Base-by-base conservation (phyloP, 2,329 filamentous ascomycete genomes). In the Hypoxylon sp. region DNA sequence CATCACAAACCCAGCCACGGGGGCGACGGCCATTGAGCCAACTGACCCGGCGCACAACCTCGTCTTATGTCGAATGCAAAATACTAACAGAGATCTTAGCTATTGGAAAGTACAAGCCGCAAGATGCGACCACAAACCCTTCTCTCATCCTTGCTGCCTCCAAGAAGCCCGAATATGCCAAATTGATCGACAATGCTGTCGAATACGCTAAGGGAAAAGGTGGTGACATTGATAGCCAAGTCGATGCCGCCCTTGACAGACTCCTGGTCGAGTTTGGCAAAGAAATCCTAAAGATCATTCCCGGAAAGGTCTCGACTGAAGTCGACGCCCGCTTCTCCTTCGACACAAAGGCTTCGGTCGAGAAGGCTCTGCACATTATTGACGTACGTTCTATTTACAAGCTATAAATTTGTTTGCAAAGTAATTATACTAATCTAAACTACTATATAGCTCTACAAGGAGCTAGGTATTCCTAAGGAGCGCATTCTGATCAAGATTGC, bases 101-200 rank as follows among this genome's bases (percentile, higher is more conserved):
- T 83, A 99, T 99, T 83, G 94, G 88, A 87, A 98, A 98, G 88
- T 99, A 99, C 91, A 97, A 97, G 91, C 96, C 96, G 74, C 94
- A 99, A 88, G 96, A 99, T 93, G 96, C 96, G 80, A 99, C 96
- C 83, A 99, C 96, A 87, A 99, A 99, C 91, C 96, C 96, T 68
- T 98, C 96, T 72, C 89, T 99, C 82, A 98, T 99, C 84, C 92
- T 99, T 81, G 95, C 94, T 75, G 96, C 96, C 73, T 94, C 96
- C 81, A 98, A 99, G 90, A 98, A 98, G 90, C 80, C 93, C 81
- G 94, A 98, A 84, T 98, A 98, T 83, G 94, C 93, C 79, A 91
- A 91, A 83, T 86, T 98, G 80, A 97, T 98, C 77, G 94, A 98
- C 80, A 84, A 86, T 63, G 94, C 95, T 76, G 87, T 98, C 75